Base-by-base conservation (phyloP, 164 flowering plant species). In the Taxillus chinensis region DNA sequence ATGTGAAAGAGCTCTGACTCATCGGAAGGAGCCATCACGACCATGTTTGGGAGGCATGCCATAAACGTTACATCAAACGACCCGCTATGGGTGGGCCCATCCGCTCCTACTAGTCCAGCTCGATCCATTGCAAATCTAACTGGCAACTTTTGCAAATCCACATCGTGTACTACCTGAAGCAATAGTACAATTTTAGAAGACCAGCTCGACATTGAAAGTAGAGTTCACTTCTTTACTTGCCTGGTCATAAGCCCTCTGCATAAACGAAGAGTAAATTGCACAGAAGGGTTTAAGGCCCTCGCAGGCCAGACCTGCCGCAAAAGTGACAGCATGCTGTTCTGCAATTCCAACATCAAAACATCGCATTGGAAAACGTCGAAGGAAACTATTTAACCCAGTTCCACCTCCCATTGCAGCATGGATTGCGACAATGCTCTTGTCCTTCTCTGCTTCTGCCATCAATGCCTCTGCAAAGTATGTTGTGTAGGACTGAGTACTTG, bases 391-490 rank as follows among this genome's bases (percentile, higher is more conserved):
- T 68, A 90, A 42, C 16, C 98, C 97, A 1, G 98, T 90, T 61
- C 98, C 98, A 57, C 98, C 98, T 62, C 97, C 98, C 98, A 93
- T 93, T 48, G 98, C 98, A 50, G 98, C 98, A 73, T 93, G 98
- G 61, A 93, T 93, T 6, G 92, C 98, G 50, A 93, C 87, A 57
- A 93, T 71, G 51, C 82, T 83, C 62, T 83, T 83, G 67, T 93
- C 98, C 3, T 43, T 84, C 70, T 90, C 98, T 40, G 98, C 98
- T 77, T 93, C 98, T 60, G 97, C 95, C 61, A 90, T 78, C 78
- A 93, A 77, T 55, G 98, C 92, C 76, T 93, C 96, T 4, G 98
- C 98, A 71, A 93, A 93, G 61, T 86, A 93, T 55, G 82, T 79
- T 8, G 98, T 93, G 76, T 82, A 90, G 16, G 98, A 78, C 70